Evolutionary conservation across 1,284 basidiomycete species (phyloP).

Genomic region (Pseudozyma thailandica): DNA sequence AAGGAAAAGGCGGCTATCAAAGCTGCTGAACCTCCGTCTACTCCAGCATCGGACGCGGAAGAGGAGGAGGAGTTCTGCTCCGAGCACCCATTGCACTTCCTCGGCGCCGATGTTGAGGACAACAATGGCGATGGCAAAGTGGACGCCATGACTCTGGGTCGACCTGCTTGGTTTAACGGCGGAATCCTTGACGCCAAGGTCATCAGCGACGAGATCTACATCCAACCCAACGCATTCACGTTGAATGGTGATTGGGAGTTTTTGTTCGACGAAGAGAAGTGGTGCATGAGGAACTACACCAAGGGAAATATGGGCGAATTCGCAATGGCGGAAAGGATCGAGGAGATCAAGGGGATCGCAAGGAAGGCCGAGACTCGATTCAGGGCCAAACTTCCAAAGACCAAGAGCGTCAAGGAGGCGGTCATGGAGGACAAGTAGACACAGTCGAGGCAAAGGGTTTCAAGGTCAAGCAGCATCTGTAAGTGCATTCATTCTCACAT

Average conservation of each 20-base stretch:
- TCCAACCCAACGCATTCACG: slow-evolving; percentile 36
- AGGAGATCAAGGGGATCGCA: slow-evolving; percentile 30
- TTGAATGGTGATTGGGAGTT: slow-evolving; percentile 41
- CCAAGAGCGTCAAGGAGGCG: slow-evolving; percentile 21
- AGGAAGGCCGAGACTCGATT: slow-evolving; percentile 26
- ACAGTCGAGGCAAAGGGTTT: neutral
- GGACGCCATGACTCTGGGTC: slow-evolving; percentile 22
- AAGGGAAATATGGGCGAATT: slow-evolving; percentile 28
- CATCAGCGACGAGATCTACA: slow-evolving; percentile 29
- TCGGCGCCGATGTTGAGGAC: slow-evolving; percentile 38
- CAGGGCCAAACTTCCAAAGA: slow-evolving; percentile 33
- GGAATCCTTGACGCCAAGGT: slow-evolving; percentile 41
- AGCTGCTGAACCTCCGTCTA: neutral
- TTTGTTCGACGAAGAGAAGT: slow-evolving; percentile 37
- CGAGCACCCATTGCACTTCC: slow-evolving; percentile 45
- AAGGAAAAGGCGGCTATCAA: neutral
- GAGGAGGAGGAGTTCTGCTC: slow-evolving; percentile 41
- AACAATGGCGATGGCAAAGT: slow-evolving; percentile 14
- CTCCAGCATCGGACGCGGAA: neutral
- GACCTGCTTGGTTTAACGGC: slow-evolving; percentile 47
- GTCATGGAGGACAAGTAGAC: slow-evolving; percentile 19
- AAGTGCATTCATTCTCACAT: slow-evolving; percentile 1
- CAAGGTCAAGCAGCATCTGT: neutral
- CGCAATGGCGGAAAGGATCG: slow-evolving; percentile 22
- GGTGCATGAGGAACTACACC: slow-evolving; percentile 50